Evolutionary conservation across 2,329 filamentous ascomycete species (phyloP).

Genomic region (Cercospora brassicicola): DNA sequence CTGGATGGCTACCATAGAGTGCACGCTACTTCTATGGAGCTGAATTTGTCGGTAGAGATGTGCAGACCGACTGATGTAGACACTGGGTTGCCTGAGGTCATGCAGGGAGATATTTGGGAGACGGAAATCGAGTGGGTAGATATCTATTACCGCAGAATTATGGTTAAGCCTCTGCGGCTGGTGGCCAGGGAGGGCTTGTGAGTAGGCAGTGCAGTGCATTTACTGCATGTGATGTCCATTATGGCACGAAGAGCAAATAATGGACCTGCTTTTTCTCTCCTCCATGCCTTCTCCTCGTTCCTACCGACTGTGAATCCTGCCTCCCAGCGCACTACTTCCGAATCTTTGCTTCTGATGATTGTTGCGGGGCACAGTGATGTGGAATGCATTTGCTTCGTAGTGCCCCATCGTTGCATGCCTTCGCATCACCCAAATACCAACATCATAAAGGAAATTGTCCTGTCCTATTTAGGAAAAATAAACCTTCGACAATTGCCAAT

Average conservation of each 20-base stretch:
- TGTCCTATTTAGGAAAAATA: no score
- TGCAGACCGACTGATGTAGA: conserved; percentile 16
- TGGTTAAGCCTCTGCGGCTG: conserved; percentile 43
- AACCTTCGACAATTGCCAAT: no score
- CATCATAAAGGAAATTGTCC: no score
- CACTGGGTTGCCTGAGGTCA: conserved; percentile 13
- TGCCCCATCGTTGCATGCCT: no score
- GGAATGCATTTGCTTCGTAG: no score
- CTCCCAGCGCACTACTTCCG: no score
- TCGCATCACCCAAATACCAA: no score
- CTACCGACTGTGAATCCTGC: no score
- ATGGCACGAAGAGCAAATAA: neutral
- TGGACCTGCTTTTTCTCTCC: neutral
- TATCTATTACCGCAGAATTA: conserved; percentile 37
- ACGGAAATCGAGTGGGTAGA: conserved; percentile 42
- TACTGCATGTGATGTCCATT: neutral
- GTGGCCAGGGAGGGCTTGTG: conserved; percentile 32
- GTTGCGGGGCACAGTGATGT: no score
- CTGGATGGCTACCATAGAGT: neutral
- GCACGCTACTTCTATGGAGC: conserved; percentile 23
- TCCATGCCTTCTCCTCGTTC: neutral
- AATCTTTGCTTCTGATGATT: no score
- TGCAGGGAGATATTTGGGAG: conserved; percentile 51
- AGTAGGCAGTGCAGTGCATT: neutral
- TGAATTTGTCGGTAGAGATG: conserved; percentile 27